phyloP scores from a whole-genome alignment of 2,329 filamentous ascomycete species.

The Xylariaceae sp. region DNA sequence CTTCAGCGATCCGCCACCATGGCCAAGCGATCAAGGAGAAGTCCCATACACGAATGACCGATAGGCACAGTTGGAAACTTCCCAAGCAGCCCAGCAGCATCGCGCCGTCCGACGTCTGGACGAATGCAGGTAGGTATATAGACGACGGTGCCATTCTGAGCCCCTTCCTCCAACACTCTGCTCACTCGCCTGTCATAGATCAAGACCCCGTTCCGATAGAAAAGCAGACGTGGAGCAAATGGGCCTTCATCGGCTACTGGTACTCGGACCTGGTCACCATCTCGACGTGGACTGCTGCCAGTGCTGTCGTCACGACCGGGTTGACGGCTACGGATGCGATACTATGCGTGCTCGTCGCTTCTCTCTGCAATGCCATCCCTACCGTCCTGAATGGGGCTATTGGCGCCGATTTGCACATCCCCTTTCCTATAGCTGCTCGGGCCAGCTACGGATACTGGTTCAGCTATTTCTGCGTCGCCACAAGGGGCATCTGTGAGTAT shows the following conservation, averaged over 20 bases:
- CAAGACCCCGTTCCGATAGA: conserved; percentile 31
- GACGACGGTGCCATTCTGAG: neutral
- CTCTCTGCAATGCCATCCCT: conserved; percentile 41
- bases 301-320: conserved; percentile 26
- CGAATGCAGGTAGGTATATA: conserved; percentile 19
- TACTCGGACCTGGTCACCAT: conserved; percentile 38
- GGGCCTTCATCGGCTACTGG: conserved; percentile 45
- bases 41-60: conserved; percentile 15
- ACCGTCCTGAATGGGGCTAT: conserved; percentile 40
- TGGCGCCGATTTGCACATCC: conserved; percentile 27
- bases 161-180: neutral
- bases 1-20: too few species aligned
- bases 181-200: conserved; percentile 8
- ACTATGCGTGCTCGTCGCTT: conserved; percentile 43
- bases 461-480: conserved; percentile 32
- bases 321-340: conserved; percentile 40
- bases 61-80: conserved; percentile 26
- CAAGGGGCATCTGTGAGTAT: conserved; percentile 37
- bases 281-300: conserved; percentile 25
- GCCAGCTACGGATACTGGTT: conserved; percentile 37
- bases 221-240: conserved; percentile 38
- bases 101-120: conserved; percentile 27
- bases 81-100: conserved; percentile 28
- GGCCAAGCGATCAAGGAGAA: conserved; percentile 11
- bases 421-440: conserved; percentile 39